Conservation (phyloP, 2,329 filamentous ascomycete genomes). For the Coniochaeta pulveracea region DNA sequence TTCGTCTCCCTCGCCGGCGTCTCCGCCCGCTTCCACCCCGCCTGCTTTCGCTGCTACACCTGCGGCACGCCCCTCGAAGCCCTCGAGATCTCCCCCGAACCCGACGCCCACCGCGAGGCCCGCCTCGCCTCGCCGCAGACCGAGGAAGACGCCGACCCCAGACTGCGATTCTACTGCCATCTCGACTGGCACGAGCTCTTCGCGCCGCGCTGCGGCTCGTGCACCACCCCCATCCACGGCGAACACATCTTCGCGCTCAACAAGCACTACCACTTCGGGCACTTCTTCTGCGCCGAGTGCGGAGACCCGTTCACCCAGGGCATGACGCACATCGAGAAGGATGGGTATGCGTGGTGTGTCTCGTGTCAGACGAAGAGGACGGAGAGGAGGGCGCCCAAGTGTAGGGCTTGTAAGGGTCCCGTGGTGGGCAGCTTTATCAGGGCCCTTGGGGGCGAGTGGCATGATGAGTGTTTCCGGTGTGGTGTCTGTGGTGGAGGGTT, state of each 20-base stretch:
- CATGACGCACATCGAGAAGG: constrained; percentile 75
- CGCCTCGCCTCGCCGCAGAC: constrained; percentile 61
- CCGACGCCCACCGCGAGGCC: constrained; percentile 56
- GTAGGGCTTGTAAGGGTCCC: constrained; percentile 69
- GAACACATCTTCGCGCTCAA: constrained; percentile 91
- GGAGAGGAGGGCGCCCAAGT: constrained; percentile 79
- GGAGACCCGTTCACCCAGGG: constrained; percentile 80
- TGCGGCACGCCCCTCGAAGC: constrained; percentile 86
- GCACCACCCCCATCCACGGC: constrained; percentile 90
- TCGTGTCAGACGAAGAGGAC: constrained; percentile 86
- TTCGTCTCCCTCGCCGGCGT: constrained; percentile 74
- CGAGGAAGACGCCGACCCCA: constrained; percentile 60
- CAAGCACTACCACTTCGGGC: constrained; percentile 81
- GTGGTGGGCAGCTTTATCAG: constrained; percentile 85
- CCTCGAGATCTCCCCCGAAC: constrained; percentile 92
- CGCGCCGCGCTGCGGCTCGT: constrained; percentile 87
- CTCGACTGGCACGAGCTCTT: constrained; percentile 97
- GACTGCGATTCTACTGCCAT: constrained; percentile 86
- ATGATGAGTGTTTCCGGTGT: constrained; percentile 84
- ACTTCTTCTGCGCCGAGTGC: constrained; percentile 98
- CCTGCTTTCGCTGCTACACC: constrained; percentile 83
- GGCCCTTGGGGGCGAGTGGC: constrained; percentile 87
- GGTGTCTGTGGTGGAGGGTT: constrained; percentile 48
- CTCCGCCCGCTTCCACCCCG: constrained; percentile 72
- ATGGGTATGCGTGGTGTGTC: constrained; percentile 95